These are phyloP conservation scores for Crucihimalaya himalaica DNA, from an alignment of 345 rosid genomes.

Conservation along the genomic window DNA sequence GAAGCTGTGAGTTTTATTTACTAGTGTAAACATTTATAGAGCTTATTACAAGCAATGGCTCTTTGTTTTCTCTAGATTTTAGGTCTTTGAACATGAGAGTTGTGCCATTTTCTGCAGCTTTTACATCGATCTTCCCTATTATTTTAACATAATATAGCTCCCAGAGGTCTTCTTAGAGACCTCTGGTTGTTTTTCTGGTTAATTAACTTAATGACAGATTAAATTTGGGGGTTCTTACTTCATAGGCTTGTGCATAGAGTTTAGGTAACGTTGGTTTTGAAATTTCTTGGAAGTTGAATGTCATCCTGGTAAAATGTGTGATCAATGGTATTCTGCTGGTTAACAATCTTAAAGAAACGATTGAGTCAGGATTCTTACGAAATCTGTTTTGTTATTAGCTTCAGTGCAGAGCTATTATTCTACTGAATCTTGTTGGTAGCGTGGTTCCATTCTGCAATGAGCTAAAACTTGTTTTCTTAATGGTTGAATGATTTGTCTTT, in stretches of 20 bases:
- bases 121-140: not conserved
- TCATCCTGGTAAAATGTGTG: not conserved
- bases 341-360: not conserved
- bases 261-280: not conserved
- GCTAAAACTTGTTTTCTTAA: not conserved
- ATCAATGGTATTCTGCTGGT: not conserved
- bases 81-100: not conserved
- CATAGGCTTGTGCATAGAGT: not conserved
- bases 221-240: conserved; percentile 2
- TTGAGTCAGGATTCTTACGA: not conserved
- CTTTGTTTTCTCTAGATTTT: not conserved
- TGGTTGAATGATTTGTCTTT: conserved; percentile 4
- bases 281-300: not conserved
- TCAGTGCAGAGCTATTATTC: not conserved
- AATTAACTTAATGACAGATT: not conserved
- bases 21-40: not conserved
- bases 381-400: not conserved
- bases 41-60: not conserved
- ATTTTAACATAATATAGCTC: not conserved
- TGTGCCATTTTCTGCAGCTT: not conserved
- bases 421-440: not conserved
- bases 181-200: not conserved
- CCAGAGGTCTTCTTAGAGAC: not conserved
- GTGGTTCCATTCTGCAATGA: not conserved
- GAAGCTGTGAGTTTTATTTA: conserved; percentile 64